Base-by-base conservation (phyloP, 305 asterid species). In the Euphrasia arctica region DNA sequence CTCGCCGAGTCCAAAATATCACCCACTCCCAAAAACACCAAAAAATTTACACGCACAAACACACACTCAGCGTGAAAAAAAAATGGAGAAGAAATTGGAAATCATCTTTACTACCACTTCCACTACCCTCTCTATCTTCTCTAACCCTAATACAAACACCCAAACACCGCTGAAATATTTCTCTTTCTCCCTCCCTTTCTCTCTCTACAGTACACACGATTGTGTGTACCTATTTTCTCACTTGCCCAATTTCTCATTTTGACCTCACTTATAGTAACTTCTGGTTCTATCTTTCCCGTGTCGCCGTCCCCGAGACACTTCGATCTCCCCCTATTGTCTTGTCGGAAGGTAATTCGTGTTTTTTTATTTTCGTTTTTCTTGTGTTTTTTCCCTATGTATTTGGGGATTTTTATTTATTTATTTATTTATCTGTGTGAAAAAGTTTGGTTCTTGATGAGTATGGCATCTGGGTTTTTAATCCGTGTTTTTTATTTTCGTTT, bases 21-120 rank as follows among this genome's bases (percentile, higher is more conserved):
- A 77, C 75, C 72, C 43, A 66, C 50, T 63, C 60, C 76, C 68
- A 75, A 14, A 58, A 72, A 72, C 68, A 78, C 77, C 55, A 68
- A 72, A 36, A 5, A 36, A 36, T 36, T 36, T 36, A 36, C 62
- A 65, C 74, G 22, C 22, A 18, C 22, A 18, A 18, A 18, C 22
- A 64, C 74, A 69, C 82, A 77, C 72, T 62, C 73, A 75, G 81
- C 60, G 82, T 77, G 78, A 79, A 47, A 47, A 79, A 79, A 25
- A 81, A 91, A 18, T 86, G 95, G 98, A 79, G 95, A 84, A 86
- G 96, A 89, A 80, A 74, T 79, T 82, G 80, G 59, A 78, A 78
- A 85, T 79, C 84, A 69, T 79, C 82, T 75, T 78, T 81, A 82
- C 85, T 69, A 67, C 75, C 66, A 74, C 3, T 18, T 18, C 22